Conservation (phyloP, 2,329 filamentous ascomycete genomes). For the Trichoderma harzianum region DNA sequence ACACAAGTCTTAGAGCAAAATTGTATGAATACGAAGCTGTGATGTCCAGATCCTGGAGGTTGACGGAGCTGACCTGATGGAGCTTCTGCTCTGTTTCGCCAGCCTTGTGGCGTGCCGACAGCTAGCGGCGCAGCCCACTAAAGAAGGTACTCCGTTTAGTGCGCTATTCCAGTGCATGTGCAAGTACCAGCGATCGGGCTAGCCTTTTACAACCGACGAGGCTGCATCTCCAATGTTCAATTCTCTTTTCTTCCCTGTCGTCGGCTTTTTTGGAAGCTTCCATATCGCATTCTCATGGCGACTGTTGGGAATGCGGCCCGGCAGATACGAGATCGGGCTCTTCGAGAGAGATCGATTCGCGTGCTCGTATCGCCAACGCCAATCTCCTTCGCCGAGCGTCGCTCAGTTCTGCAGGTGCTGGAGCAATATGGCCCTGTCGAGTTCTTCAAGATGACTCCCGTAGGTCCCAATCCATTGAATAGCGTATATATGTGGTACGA, state of each 20-base stretch:
- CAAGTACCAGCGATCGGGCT: not conserved
- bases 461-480: conserved; percentile 11
- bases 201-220: not conserved
- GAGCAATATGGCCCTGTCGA: conserved; percentile 50
- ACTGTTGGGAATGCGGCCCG: conserved; percentile 14
- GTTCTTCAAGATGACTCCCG: conserved; percentile 43
- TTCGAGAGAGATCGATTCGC: conserved; percentile 42
- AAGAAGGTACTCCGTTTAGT: not conserved
- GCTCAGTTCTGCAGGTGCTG: conserved; percentile 51
- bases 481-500: not conserved
- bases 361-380: conserved; percentile 52
- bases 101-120: conserved; percentile 10
- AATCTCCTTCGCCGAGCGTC: conserved; percentile 50
- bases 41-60: not conserved
- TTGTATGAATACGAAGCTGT: not conserved
- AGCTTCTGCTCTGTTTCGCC: not conserved
- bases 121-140: not conserved
- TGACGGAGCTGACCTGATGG: not conserved
- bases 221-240: not conserved
- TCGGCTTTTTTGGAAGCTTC: not conserved
- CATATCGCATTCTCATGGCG: conserved; percentile 17
- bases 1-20: not conserved
- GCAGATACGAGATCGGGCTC: conserved; percentile 12
- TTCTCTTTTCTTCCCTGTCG: not conserved
- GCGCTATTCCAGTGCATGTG: not conserved